A percentile compares a stretch with the other conserved stretches of the same genome.
Conservation (phyloP, 352 stramenopile genomes). For the Pythium brassicae region DNA sequence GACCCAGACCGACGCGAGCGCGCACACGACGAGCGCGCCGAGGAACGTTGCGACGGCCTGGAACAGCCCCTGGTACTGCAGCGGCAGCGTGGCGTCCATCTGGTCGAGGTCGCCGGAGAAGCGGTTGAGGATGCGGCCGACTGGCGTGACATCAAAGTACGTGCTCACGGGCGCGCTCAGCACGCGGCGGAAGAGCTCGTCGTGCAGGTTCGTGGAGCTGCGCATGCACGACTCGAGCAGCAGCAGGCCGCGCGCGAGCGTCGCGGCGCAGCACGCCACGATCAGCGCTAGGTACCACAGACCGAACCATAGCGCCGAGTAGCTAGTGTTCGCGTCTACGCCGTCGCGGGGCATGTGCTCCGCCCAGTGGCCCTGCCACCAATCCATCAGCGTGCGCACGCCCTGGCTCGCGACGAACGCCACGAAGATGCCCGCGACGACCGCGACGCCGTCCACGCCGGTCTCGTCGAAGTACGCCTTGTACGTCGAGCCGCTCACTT, state of each 20-base stretch:
- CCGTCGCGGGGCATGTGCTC: slow-evolving; percentile 16
- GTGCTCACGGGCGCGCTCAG: slow-evolving; percentile 14
- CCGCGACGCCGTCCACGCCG: slow-evolving; percentile 17
- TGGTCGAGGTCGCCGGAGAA: slow-evolving; percentile 41
- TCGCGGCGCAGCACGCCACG: slow-evolving; percentile 13
- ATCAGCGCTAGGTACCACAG: slow-evolving; percentile 27
- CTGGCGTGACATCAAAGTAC: slow-evolving; percentile 23
- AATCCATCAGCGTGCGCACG: slow-evolving; percentile 4
- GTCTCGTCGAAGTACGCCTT: slow-evolving; percentile 34
- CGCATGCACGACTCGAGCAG: slow-evolving; percentile 28
- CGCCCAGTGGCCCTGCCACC: slow-evolving; percentile 27
- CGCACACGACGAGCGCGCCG: slow-evolving; percentile 18
- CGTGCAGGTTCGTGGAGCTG: slow-evolving; percentile 22
- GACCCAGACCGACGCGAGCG: slow-evolving; percentile 12
- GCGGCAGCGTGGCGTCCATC: slow-evolving; percentile 31
- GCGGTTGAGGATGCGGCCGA: slow-evolving; percentile 44
- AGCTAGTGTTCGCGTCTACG: slow-evolving; percentile 13
- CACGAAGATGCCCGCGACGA: background rate
- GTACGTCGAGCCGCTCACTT: slow-evolving; percentile 22
- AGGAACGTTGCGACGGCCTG: slow-evolving; percentile 20
- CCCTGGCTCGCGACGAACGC: slow-evolving; percentile 5
- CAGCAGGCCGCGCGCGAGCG: slow-evolving; percentile 17
- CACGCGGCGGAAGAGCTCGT: slow-evolving; percentile 33
- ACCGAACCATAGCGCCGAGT: slow-evolving; percentile 29
- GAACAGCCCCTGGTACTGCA: slow-evolving; percentile 30